These are phyloP conservation scores for Fusarium globosum DNA, from an alignment of 2,329 filamentous ascomycete species.

Conservation along the genomic window DNA sequence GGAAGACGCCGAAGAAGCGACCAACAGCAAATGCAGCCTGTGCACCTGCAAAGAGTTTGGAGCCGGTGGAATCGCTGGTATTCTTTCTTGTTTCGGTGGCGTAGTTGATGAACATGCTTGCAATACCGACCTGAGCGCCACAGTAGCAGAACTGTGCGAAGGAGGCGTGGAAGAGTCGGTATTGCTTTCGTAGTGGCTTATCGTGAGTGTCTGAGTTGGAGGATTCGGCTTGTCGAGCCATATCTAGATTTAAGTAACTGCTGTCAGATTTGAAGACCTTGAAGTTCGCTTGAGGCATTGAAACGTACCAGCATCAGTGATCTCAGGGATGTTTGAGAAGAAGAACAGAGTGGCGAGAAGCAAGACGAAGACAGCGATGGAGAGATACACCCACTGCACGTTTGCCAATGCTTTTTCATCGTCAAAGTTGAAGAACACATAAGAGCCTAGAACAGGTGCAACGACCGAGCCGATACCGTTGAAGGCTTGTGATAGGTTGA, in stretches of 20 bases:
- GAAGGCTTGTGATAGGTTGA: constrained; percentile 82
- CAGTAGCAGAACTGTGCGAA: constrained; percentile 83
- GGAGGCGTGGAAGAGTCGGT: constrained; percentile 79
- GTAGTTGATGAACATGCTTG: constrained; percentile 79
- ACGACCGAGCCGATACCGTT: constrained; percentile 80
- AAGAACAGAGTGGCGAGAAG: constrained; percentile 73
- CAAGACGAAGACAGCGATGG: constrained; percentile 78
- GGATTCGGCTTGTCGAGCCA: constrained; percentile 68
- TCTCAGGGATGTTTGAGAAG: constrained; percentile 75
- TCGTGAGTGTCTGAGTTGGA: constrained; percentile 64
- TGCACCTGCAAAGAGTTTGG: constrained; percentile 78
- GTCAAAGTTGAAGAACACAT: constrained; percentile 76
- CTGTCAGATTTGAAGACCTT: neutral
- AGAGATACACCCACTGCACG: constrained; percentile 82
- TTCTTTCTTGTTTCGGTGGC: constrained; percentile 67
- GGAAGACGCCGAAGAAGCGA: constrained; percentile 72
- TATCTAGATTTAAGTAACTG: constrained; percentile 60
- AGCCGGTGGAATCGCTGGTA: constrained; percentile 63
- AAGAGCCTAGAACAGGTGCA: constrained; percentile 77
- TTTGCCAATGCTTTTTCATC: constrained; percentile 68
- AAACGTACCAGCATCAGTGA: constrained; percentile 63
- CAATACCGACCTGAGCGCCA: constrained; percentile 75
- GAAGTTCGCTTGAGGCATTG: accelerated
- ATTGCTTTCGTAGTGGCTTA: constrained; percentile 75
- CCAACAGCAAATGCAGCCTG: constrained; percentile 79